A percentile compares a stretch with the other conserved stretches of the same genome.
These are phyloP conservation scores for Solanum hybrid DNA, from an alignment of 305 asterid species.

Conservation along the genomic window DNA sequence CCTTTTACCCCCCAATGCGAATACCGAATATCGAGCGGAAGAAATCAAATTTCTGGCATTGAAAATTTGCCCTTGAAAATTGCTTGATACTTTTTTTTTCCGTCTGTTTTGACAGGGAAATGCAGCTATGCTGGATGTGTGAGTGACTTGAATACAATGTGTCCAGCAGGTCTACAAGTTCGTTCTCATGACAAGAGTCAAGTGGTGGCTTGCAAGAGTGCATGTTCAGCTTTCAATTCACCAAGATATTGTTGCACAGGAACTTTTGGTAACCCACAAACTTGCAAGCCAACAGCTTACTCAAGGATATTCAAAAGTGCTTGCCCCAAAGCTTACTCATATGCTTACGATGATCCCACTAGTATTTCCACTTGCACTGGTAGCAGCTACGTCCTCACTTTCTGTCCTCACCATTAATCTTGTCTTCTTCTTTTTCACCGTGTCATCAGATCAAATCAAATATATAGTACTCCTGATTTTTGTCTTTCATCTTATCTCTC, in stretches of 20 bases:
- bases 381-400: constrained; percentile 51
- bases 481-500: not conserved
- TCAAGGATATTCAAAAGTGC: constrained; percentile 65
- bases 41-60: not conserved
- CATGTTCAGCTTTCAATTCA: constrained; percentile 53
- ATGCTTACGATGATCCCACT: constrained; percentile 69
- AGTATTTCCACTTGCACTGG: constrained; percentile 66
- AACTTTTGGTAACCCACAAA: constrained; percentile 49
- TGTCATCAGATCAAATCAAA: not conserved
- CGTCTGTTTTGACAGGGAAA: constrained; percentile 26
- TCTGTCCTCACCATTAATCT: constrained; percentile 47
- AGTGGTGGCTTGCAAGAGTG: constrained; percentile 62
- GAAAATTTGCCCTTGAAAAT: too few species aligned
- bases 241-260: constrained; percentile 74
- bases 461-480: not conserved
- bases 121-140: constrained; percentile 68
- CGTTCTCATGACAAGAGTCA: constrained; percentile 31
- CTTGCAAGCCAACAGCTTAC: constrained; percentile 62
- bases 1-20: too few species aligned
- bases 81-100: too few species aligned
- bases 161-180: constrained; percentile 66
- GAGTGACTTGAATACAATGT: constrained; percentile 53
- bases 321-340: constrained; percentile 69
- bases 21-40: too few species aligned
- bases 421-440: not conserved